Evolutionary conservation across 2,329 filamentous ascomycete genomes (phyloP).

Genomic region (Curvularia sp.): DNA sequence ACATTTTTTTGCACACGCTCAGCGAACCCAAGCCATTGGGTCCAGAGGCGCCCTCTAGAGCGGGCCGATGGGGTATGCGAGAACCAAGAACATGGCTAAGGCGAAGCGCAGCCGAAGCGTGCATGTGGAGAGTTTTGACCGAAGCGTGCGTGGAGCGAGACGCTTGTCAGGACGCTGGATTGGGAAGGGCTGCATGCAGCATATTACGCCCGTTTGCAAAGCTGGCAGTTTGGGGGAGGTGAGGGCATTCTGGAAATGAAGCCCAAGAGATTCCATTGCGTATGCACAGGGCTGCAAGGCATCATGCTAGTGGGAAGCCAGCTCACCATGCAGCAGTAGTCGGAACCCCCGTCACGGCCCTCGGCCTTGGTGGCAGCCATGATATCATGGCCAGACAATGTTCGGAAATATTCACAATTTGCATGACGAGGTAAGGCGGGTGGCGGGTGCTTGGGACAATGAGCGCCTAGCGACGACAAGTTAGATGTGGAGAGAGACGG

Average conservation of each 20-base stretch:
- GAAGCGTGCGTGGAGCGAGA: conserved; percentile 7
- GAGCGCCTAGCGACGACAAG: conserved; percentile 2
- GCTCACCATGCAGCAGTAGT: conserved; percentile 25
- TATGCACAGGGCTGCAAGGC: conserved; percentile 16
- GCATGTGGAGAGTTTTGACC: conserved; percentile 12
- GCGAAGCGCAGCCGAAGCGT: conserved; percentile 5
- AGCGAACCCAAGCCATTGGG: conserved; percentile 11
- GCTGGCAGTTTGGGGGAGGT: conserved; percentile 8
- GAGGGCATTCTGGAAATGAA: conserved; percentile 11
- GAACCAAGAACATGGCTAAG: conserved; percentile 12
- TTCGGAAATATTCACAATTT: background rate
- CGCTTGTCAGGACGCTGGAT: too few relatives aligned
- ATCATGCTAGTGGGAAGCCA: conserved; percentile 23
- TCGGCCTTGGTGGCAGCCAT: conserved; percentile 6
- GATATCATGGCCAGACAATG: conserved; percentile 9
- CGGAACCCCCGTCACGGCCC: conserved; percentile 11
- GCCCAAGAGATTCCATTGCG: conserved; percentile 14
- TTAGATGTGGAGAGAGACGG: conserved; percentile 15
- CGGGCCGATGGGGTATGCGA: conserved; percentile 16
- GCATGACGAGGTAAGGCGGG: conserved; percentile 8
- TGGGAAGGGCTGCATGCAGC: conserved; percentile 11
- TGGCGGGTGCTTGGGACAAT: background rate
- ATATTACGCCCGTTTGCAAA: conserved; percentile 6
- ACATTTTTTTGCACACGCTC: conserved; percentile 18
- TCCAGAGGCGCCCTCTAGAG: conserved; percentile 14